These are phyloP conservation scores for Geotrichum siamense DNA, from an alignment of 1,139 yeast genomes.

Conservation along the genomic window DNA sequence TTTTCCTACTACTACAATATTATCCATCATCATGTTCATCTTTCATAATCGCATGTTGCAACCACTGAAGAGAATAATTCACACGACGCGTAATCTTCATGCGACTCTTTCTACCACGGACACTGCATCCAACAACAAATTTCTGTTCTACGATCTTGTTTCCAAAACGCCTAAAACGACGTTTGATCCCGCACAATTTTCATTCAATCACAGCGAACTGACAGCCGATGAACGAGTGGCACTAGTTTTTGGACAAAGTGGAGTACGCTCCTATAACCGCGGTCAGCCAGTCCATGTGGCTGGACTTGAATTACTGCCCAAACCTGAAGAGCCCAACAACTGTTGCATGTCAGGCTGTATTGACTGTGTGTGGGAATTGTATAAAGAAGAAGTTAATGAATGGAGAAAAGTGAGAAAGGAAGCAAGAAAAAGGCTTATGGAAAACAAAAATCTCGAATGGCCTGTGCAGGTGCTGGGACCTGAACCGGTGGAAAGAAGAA, in stretches of 20 bases:
- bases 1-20: no score
- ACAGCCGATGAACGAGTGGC: slow-evolving; percentile 20
- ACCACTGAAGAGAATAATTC: no score
- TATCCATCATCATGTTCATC: no score
- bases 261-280: slow-evolving; percentile 33
- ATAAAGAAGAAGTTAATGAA: slow-evolving; percentile 76
- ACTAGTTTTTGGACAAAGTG: slow-evolving; percentile 36
- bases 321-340: slow-evolving; percentile 85
- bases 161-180: slow-evolving; percentile 14
- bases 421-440: slow-evolving; percentile 8
- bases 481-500: slow-evolving; percentile 8
- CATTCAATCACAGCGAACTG: slow-evolving; percentile 18
- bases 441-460: slow-evolving; percentile 8
- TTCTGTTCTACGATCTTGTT: slow-evolving; percentile 28
- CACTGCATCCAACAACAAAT: background rate
- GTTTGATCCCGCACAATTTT: slow-evolving; percentile 24
- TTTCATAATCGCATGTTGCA: no score
- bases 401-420: slow-evolving; percentile 45
- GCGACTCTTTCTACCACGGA: no score
- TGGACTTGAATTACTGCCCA: slow-evolving; percentile 70
- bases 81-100: no score
- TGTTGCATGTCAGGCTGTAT: slow-evolving; percentile 98
- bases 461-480: slow-evolving; percentile 15
- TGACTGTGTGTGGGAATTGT: slow-evolving; percentile 94
- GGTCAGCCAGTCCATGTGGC: slow-evolving; percentile 40